These are phyloP conservation scores for Entomortierella parvispora DNA, from an alignment of 192 early-diverging fungal genomes.

Conservation along the genomic window DNA sequence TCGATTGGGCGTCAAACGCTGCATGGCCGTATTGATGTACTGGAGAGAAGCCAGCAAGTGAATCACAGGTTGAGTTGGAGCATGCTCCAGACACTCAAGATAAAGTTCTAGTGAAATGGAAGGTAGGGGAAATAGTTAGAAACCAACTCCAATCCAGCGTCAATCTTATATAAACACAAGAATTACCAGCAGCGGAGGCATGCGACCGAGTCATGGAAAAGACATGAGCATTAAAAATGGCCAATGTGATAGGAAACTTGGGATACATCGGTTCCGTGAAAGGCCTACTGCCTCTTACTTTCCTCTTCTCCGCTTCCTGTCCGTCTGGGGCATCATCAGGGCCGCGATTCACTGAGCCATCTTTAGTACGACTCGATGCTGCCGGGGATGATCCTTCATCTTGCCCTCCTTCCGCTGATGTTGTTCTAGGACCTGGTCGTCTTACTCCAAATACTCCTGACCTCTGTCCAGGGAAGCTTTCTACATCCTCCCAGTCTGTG, in stretches of 20 bases:
- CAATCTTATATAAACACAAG: background rate
- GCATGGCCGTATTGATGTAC: slow-evolving; percentile 73
- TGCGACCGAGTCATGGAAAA: slow-evolving; percentile 64
- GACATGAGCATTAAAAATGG: slow-evolving; percentile 72
- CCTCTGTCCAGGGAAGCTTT: background rate
- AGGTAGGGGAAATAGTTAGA: background rate
- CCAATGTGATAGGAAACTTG: slow-evolving; percentile 40
- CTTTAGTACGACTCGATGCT: too few relatives aligned
- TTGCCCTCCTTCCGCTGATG: too few relatives aligned
- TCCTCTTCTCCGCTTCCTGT: slow-evolving; percentile 2
- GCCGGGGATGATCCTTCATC: too few relatives aligned
- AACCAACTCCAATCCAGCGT: background rate
- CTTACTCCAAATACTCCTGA: slow-evolving; percentile 3
- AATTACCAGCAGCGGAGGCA: slow-evolving; percentile 66
- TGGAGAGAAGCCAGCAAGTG: slow-evolving; percentile 70
- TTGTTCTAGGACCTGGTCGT: too few relatives aligned
- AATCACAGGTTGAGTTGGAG: slow-evolving; percentile 74
- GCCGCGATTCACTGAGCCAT: too few relatives aligned
- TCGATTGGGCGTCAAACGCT: slow-evolving; percentile 74
- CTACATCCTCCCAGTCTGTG: slow-evolving; percentile 35
- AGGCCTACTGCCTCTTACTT: background rate
- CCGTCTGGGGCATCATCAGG: slow-evolving; percentile 14
- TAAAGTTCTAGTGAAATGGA: slow-evolving; percentile 54
- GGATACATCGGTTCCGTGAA: slow-evolving; percentile 17
- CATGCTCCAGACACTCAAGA: slow-evolving; percentile 63